These are phyloP conservation scores for Erucastrum elatum DNA, from an alignment of 345 rosid genomes.

Conservation along the genomic window DNA sequence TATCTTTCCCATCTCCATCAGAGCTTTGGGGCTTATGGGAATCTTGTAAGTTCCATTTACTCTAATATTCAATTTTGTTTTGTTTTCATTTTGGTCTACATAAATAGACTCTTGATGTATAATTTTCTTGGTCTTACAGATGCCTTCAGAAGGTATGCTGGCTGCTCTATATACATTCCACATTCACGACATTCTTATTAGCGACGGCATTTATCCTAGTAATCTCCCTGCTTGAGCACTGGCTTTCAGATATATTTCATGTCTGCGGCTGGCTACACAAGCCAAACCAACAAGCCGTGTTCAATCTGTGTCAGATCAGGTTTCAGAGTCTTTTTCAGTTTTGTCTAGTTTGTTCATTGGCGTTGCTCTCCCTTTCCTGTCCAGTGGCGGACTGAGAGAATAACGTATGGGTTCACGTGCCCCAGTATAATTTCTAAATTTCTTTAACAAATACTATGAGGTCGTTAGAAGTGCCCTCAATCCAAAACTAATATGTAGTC, in stretches of 20 bases:
- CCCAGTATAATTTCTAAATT: too few relatives aligned
- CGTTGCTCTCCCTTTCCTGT: slow-evolving; percentile 84
- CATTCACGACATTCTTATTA: neutral
- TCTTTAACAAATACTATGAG: too few relatives aligned
- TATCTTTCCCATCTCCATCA: slow-evolving; percentile 82
- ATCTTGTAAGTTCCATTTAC: slow-evolving; percentile 59
- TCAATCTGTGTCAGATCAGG: slow-evolving; percentile 93
- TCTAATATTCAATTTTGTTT: too few relatives aligned
- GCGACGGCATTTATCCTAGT: neutral
- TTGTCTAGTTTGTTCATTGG: slow-evolving; percentile 81
- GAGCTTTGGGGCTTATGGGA: slow-evolving; percentile 95
- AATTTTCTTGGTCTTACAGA: neutral
- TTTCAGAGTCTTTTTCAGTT: slow-evolving; percentile 82
- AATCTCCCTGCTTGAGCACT: neutral
- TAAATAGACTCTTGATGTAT: too few relatives aligned
- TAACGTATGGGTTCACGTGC: too few relatives aligned
- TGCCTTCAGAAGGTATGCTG: neutral
- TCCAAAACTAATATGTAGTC: too few relatives aligned
- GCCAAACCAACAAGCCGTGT: slow-evolving; percentile 71
- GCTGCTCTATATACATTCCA: neutral
- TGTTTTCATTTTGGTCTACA: too few relatives aligned
- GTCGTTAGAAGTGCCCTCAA: too few relatives aligned
- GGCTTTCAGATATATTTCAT: neutral
- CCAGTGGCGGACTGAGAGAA: too few relatives aligned
- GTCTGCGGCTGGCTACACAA: neutral